phyloP scores from a whole-genome alignment of 805 yeast species.

The Ogataea trehalophila region DNA sequence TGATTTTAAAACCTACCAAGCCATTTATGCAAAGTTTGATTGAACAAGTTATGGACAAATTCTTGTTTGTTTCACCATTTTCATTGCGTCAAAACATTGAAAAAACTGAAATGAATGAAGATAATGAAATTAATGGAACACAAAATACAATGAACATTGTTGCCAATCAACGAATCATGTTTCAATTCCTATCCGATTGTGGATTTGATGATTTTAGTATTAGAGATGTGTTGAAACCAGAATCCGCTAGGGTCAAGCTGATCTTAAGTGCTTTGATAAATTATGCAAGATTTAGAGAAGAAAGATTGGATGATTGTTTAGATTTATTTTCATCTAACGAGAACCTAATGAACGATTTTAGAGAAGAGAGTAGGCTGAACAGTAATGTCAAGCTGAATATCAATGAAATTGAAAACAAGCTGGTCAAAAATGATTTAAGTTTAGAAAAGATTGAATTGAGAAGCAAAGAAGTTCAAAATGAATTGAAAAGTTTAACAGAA shows the following conservation, averaged over 20 bases:
- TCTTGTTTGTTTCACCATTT: slow-evolving; percentile 29
- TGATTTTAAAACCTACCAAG: slow-evolving; percentile 27
- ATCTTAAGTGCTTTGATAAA: slow-evolving; percentile 79
- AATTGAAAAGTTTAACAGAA: slow-evolving; percentile 54
- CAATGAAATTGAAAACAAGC: slow-evolving; percentile 13
- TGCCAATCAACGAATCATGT: slow-evolving; percentile 54
- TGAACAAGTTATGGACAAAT: slow-evolving; percentile 32
- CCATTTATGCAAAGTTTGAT: slow-evolving; percentile 29
- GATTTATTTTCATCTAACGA: slow-evolving; percentile 54
- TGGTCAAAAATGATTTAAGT: slow-evolving; percentile 25
- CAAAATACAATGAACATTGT: slow-evolving; percentile 43
- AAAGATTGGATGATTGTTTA: slow-evolving; percentile 65
- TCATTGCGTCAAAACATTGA: slow-evolving; percentile 24
- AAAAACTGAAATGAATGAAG: slow-evolving; percentile 17
- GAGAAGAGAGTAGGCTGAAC: slow-evolving; percentile 38
- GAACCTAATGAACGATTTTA: slow-evolving; percentile 40
- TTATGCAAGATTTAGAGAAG: slow-evolving; percentile 80
- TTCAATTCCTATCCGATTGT: slow-evolving; percentile 60
- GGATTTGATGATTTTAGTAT: slow-evolving; percentile 76
- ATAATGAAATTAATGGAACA: slow-evolving; percentile 15
- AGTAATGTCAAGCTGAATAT: slow-evolving; percentile 31
- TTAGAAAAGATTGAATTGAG: slow-evolving; percentile 42
- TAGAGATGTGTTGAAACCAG: slow-evolving; percentile 74
- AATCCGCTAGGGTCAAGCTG: slow-evolving; percentile 56
- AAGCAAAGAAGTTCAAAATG: slow-evolving; percentile 54